These are phyloP conservation scores for Setaria italica DNA, from an alignment of 202 grass and related monocot species.

Conservation along the genomic window DNA sequence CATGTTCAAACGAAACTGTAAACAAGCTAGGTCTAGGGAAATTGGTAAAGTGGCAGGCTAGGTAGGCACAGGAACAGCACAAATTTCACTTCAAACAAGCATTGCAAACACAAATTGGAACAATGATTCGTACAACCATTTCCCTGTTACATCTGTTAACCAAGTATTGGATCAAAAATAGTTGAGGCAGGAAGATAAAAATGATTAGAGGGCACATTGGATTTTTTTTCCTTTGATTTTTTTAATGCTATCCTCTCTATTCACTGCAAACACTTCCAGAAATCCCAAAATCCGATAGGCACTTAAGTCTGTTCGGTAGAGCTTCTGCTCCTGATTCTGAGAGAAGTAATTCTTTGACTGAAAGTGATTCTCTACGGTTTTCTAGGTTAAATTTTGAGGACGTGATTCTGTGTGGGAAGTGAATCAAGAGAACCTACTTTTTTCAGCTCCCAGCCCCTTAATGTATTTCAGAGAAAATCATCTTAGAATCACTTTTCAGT, in stretches of 20 bases:
- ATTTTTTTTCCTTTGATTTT: background rate
- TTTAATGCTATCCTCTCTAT: background rate
- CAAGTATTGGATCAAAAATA: background rate
- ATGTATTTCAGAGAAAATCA: too few relatives aligned
- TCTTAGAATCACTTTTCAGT: too few relatives aligned
- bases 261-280: background rate
- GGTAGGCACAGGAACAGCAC: background rate
- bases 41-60: background rate
- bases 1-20: background rate
- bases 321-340: too few relatives aligned
- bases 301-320: too few relatives aligned
- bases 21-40: background rate
- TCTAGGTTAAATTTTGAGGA: too few relatives aligned
- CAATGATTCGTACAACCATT: background rate
- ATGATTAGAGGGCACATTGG: background rate
- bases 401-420: too few relatives aligned
- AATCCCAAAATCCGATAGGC: background rate
- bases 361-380: too few relatives aligned
- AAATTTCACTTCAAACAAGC: constrained; percentile 9
- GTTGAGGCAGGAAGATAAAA: background rate
- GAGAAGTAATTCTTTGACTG: too few relatives aligned
- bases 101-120: background rate
- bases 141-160: background rate
- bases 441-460: too few relatives aligned
- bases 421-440: too few relatives aligned